Conservation (phyloP, 202 grass and related monocot genomes). For the Carex arenaria region DNA sequence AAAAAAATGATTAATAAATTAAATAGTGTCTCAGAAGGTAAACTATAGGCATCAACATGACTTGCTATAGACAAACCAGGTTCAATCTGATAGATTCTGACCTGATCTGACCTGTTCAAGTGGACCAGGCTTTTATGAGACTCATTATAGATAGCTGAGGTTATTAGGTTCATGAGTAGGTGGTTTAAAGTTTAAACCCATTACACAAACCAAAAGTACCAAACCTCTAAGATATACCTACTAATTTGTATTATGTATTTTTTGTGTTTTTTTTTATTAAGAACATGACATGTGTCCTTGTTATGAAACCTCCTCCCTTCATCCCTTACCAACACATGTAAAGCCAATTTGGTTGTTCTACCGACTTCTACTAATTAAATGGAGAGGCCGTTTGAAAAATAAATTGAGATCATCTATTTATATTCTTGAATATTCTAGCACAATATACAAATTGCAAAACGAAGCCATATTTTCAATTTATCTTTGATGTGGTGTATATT, state of each 20-base stretch:
- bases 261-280: not conserved
- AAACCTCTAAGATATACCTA: constrained; percentile 17
- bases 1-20: not conserved
- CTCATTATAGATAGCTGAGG: not conserved
- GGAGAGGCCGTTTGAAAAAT: not conserved
- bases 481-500: too few species aligned
- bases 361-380: constrained; percentile 1
- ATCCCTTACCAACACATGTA: constrained; percentile 18
- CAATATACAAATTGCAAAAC: not conserved
- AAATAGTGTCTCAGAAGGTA: not conserved
- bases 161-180: constrained; percentile 24
- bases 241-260: constrained; percentile 3
- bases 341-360: not conserved
- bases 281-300: not conserved
- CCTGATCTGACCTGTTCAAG: not conserved
- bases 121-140: not conserved
- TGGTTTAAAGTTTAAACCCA: not conserved
- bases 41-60: not conserved
- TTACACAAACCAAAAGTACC: constrained; percentile 8
- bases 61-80: constrained; percentile 12
- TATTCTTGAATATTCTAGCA: not conserved
- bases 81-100: constrained; percentile 18
- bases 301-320: constrained; percentile 1
- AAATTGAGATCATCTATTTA: not conserved
- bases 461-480: too few species aligned